These are phyloP conservation scores for Clonostachys chloroleuca DNA, from an alignment of 2,329 filamentous ascomycete species.

Conservation along the genomic window DNA sequence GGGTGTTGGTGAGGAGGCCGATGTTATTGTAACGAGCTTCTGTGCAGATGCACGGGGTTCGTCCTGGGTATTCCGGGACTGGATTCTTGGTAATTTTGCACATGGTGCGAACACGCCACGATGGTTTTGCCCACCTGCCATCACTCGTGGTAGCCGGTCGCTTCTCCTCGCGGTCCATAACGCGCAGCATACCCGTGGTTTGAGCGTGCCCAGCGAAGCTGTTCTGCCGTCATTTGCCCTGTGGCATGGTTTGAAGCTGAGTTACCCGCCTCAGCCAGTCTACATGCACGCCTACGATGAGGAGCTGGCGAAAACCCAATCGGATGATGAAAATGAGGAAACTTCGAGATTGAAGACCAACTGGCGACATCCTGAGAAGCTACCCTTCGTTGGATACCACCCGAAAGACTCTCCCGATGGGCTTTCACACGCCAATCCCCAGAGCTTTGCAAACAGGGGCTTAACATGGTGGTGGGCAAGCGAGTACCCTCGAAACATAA, in stretches of 20 bases:
- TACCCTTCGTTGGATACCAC: constrained; percentile 19
- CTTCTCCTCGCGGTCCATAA: constrained; percentile 24
- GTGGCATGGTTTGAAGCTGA: constrained; percentile 30
- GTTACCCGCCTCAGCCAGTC: constrained; percentile 25
- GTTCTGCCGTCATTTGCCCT: constrained; percentile 26
- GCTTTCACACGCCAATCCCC: constrained; percentile 12
- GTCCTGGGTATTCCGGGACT: constrained; percentile 23
- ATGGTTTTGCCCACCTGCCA: constrained; percentile 28
- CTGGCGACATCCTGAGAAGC: constrained; percentile 1
- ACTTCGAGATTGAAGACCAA: background rate
- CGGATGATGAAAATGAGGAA: constrained; percentile 8
- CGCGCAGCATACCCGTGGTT: constrained; percentile 18
- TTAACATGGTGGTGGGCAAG: constrained; percentile 25
- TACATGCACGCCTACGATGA: constrained; percentile 16
- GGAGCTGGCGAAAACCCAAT: constrained; percentile 5
- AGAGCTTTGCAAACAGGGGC: constrained; percentile 13
- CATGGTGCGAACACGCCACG: constrained; percentile 15
- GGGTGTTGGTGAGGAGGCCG: constrained; percentile 26
- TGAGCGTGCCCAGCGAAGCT: constrained; percentile 24
- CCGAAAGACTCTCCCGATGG: constrained; percentile 15
- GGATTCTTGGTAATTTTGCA: constrained; percentile 16
- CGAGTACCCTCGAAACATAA: constrained; percentile 20
- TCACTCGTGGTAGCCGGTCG: constrained; percentile 20
- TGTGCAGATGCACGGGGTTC: constrained; percentile 17
- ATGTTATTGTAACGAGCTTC: constrained; percentile 19